These are phyloP conservation scores for Amanita rubescens DNA, from an alignment of 768 basidiomycete species.

Conservation along the genomic window DNA sequence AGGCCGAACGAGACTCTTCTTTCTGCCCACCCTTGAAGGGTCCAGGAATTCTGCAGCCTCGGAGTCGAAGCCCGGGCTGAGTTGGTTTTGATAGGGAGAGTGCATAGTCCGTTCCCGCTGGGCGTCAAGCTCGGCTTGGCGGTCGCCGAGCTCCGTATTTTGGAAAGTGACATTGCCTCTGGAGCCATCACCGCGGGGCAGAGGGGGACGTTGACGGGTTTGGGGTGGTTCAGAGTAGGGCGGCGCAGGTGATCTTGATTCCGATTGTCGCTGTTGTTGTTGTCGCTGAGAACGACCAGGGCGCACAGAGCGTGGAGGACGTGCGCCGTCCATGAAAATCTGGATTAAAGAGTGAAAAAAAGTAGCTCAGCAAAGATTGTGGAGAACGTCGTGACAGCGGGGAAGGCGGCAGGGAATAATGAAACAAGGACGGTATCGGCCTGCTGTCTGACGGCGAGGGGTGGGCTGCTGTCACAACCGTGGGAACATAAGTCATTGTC, in stretches of 20 bases:
- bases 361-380: slow-evolving; percentile 1
- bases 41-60: slow-evolving; percentile 38
- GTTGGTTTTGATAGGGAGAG: slow-evolving; percentile 33
- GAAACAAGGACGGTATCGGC: slow-evolving; percentile 5
- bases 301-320: slow-evolving; percentile 49
- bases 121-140: slow-evolving; percentile 49
- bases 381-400: slow-evolving; percentile 10
- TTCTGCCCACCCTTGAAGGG: slow-evolving; percentile 55
- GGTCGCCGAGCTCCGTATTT: slow-evolving; percentile 61
- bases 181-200: slow-evolving; percentile 27
- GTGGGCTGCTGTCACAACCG: neutral
- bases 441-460: neutral
- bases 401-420: neutral
- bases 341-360: slow-evolving; percentile 3
- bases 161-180: slow-evolving; percentile 61
- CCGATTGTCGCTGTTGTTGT: slow-evolving; percentile 20
- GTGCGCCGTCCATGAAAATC: slow-evolving; percentile 32
- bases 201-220: slow-evolving; percentile 22
- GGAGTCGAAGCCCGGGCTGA: slow-evolving; percentile 28
- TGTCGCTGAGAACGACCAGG: slow-evolving; percentile 28
- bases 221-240: slow-evolving; percentile 26
- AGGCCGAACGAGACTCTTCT: slow-evolving; percentile 88
- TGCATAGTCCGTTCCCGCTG: slow-evolving; percentile 42
- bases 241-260: slow-evolving; percentile 30
- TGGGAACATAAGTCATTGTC: neutral